phyloP scores from a whole-genome alignment of 1,284 basidiomycete species.

The Schizopora paradoxa region DNA sequence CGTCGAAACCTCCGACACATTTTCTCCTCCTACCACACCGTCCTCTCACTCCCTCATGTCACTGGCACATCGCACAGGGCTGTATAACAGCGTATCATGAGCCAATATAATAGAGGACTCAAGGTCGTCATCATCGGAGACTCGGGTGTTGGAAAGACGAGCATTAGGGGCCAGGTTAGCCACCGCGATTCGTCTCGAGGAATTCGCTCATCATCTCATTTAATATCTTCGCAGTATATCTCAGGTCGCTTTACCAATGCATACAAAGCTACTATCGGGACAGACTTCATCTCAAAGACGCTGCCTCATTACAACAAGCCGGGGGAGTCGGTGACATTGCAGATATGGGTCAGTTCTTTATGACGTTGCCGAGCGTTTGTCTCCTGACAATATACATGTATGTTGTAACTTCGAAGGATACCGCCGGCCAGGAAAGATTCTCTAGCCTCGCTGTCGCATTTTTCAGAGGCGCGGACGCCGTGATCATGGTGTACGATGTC shows the following conservation, averaged over 20 bases:
- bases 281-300: slow-evolving; percentile 75
- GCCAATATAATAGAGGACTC: slow-evolving; percentile 64
- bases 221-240: slow-evolving; percentile 48
- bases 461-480: slow-evolving; percentile 78
- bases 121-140: slow-evolving; percentile 75
- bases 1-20: too few species aligned
- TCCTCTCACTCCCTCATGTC: too few species aligned
- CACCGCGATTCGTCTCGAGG: neutral
- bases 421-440: slow-evolving; percentile 68
- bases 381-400: slow-evolving; percentile 15
- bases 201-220: slow-evolving; percentile 2
- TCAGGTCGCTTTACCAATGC: slow-evolving; percentile 67
- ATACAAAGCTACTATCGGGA: slow-evolving; percentile 79
- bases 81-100: too few species aligned
- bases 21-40: too few species aligned
- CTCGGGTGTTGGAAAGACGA: slow-evolving; percentile 75
- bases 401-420: slow-evolving; percentile 6
- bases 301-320: slow-evolving; percentile 52
- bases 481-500: slow-evolving; percentile 75
- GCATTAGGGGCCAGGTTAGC: slow-evolving; percentile 61
- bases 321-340: slow-evolving; percentile 54
- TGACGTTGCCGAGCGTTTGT: slow-evolving; percentile 1
- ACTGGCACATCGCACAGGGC: too few species aligned
- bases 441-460: slow-evolving; percentile 74
- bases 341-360: slow-evolving; percentile 65